Evolutionary conservation across 2,329 filamentous ascomycete genomes (phyloP), one percentile per base, ranked within the genome.

Genomic region (Monosporascus sp.): DNA sequence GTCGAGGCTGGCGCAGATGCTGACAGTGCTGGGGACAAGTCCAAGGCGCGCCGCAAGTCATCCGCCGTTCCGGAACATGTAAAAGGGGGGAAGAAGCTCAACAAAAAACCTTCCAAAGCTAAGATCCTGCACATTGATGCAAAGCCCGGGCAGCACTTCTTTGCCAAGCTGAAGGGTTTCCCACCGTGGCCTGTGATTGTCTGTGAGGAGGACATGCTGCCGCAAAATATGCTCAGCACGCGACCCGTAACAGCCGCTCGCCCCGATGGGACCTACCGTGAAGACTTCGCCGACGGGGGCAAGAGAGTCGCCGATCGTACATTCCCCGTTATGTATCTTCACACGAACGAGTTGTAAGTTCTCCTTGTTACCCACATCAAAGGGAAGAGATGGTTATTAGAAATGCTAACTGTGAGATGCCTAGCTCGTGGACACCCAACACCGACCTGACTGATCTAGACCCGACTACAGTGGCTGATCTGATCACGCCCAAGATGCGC

Each of bases 321-420:
- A 31, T 97, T 91, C 69, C 90, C 93, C 5, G 86, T 97, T 66
- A 97, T 97, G 93, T 97, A 96, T 70, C 76, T 97, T 49, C 79
- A 84, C 59, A 96, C 92, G 38, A 97, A 97, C 66, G 93, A 97
- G 79, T 97, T 99, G 94, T 99, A 76, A 84, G 93, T 49, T 46
- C 20, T n/a, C 40, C 38, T 17, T 18, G 28, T 62, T 48, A 41
- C 48, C 55, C 46, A 56, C 51, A 35, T 35, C 14, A 24, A 48
- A 41, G 37, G 15, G 37, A 26, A 35, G 31, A 14, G 11, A 14
- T 31, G 2, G 37, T 37, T 44, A 3, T 37, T 7, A 14, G 54
- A 40, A 40, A 14, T 60, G 24, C 55, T 61, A 35, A 61, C 49
- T 20, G 35, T 24, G 47, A 46, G 37, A 9, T 54, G 17, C 54